These are phyloP conservation scores for Rhinocladiella mackenziei DNA, from an alignment of 2,329 filamentous ascomycete genomes.

Conservation along the genomic window DNA sequence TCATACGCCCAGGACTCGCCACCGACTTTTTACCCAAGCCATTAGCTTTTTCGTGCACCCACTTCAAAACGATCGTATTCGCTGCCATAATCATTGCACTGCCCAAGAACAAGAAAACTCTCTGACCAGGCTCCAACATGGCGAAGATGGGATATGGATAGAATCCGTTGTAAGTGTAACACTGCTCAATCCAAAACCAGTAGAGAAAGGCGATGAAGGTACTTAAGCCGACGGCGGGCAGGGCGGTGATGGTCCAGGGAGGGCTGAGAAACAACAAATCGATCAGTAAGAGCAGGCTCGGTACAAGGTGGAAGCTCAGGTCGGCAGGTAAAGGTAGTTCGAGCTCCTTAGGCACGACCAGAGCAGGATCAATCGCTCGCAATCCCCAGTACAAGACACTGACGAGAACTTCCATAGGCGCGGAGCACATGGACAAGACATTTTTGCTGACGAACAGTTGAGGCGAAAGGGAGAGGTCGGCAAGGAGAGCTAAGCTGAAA, in stretches of 20 bases:
- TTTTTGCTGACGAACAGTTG: constrained; percentile 57
- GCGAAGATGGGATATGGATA: constrained; percentile 80
- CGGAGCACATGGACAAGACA: constrained; percentile 52
- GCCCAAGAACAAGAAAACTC: constrained; percentile 63
- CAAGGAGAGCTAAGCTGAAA: constrained; percentile 51
- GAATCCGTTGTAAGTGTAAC: constrained; percentile 57
- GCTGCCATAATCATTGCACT: constrained; percentile 68
- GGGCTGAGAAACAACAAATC: constrained; percentile 58
- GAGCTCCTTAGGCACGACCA: constrained; percentile 27
- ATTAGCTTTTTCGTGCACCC: constrained; percentile 58
- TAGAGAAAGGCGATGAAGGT: constrained; percentile 54
- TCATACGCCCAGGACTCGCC: too few relatives aligned
- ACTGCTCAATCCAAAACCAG: constrained; percentile 62
- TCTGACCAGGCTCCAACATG: constrained; percentile 60
- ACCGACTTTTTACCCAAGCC: constrained; percentile 36
- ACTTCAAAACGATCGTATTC: constrained; percentile 66
- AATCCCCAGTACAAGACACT: constrained; percentile 59
- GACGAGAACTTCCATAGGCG: constrained; percentile 59
- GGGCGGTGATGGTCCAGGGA: constrained; percentile 55
- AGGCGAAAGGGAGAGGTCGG: constrained; percentile 52
- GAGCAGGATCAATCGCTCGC: constrained; percentile 41
- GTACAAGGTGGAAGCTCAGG: constrained; percentile 49
- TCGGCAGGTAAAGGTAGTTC: constrained; percentile 34
- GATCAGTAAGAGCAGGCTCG: constrained; percentile 50
- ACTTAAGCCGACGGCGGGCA: constrained; percentile 50